Percentiles rank a stretch among this genome's conserved stretches.
phyloP scores from a whole-genome alignment of 345 rosid genomes.

The Moringa oleifera region DNA sequence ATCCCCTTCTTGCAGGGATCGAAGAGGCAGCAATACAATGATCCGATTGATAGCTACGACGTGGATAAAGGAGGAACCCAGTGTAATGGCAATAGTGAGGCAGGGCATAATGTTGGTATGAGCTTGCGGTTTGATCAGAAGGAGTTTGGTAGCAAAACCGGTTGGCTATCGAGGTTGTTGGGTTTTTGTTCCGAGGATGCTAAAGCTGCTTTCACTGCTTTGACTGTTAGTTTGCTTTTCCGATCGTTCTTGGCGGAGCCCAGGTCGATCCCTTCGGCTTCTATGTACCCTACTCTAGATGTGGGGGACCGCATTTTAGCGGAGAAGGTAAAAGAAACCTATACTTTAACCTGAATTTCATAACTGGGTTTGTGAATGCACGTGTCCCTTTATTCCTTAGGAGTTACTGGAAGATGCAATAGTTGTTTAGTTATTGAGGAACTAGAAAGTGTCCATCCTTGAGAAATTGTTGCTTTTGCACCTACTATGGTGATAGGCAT shows the following conservation, averaged over 20 bases:
- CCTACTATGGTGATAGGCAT: no score
- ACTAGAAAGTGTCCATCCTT: neutral
- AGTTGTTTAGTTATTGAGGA: no score
- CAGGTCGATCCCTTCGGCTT: constrained; percentile 69
- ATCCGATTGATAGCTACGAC: constrained; percentile 32
- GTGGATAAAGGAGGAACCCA: constrained; percentile 42
- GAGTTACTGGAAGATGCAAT: no score
- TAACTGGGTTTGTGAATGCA: neutral
- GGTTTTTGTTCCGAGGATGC: constrained; percentile 70
- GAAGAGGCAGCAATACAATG: constrained; percentile 72
- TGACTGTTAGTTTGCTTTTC: constrained; percentile 72
- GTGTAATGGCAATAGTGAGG: neutral
- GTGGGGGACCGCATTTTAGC: constrained; percentile 85
- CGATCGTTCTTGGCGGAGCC: constrained; percentile 81
- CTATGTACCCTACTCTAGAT: constrained; percentile 87
- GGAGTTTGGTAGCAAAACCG: constrained; percentile 22
- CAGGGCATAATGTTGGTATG: constrained; percentile 13
- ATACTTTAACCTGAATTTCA: neutral
- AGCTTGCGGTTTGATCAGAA: constrained; percentile 31
- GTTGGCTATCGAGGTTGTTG: constrained; percentile 61
- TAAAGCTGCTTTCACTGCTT: constrained; percentile 75
- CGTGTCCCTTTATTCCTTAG: neutral
- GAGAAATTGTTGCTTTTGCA: neutral
- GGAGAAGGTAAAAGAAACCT: constrained; percentile 53
- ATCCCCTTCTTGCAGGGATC: constrained; percentile 65